Conservation (phyloP, 139 green algal species). For the Coelastrella sp. region DNA sequence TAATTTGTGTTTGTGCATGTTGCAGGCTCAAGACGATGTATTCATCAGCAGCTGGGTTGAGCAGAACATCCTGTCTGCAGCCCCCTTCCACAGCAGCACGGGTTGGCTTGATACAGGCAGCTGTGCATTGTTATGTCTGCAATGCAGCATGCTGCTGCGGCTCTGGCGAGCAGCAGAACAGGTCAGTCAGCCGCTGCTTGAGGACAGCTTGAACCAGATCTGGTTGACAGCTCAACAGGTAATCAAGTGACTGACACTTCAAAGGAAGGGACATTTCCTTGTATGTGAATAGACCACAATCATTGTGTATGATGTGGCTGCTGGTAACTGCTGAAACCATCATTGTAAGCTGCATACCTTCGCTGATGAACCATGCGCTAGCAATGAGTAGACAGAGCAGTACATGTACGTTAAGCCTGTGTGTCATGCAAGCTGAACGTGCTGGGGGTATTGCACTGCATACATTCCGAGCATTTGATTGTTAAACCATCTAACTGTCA, state of each 20-base stretch:
- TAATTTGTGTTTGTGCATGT: neutral
- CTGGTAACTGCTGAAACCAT: no score
- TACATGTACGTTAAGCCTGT: no score
- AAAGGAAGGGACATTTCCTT: no score
- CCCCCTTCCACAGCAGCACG: neutral
- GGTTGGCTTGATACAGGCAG: constrained; percentile 21
- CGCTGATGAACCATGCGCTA: no score
- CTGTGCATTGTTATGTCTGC: neutral
- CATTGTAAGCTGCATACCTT: no score
- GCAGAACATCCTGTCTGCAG: neutral
- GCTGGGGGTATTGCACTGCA: no score
- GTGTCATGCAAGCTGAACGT: no score
- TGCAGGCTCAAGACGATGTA: neutral
- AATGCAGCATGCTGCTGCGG: constrained; percentile 25
- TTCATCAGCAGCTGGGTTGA: neutral
- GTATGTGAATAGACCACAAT: no score
- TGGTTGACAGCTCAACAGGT: constrained; percentile 39
- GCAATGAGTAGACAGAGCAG: no score
- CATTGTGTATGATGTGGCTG: no score
- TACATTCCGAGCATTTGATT: no score
- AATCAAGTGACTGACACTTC: neutral
- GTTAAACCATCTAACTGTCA: no score
- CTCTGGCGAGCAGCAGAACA: neutral
- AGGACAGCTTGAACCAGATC: neutral
- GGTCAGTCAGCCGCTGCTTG: neutral